Evolutionary conservation across 768 basidiomycete genomes (phyloP).

Genomic region (Royoungia palumana): DNA sequence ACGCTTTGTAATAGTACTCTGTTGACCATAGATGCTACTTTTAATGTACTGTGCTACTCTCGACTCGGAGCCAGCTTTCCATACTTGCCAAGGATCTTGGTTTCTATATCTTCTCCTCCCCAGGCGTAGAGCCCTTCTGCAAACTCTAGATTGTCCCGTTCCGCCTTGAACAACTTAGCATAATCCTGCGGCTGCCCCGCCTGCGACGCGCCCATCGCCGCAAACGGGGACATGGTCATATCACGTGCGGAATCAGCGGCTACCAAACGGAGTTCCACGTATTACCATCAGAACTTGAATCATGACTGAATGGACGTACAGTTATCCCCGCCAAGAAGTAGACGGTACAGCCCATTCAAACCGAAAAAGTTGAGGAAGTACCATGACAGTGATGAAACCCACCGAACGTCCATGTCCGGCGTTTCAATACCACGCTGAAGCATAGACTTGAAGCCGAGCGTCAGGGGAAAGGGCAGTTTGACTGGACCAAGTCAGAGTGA

Average conservation of each 20-base stretch:
- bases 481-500: slow-evolving; percentile 45
- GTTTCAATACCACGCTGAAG: slow-evolving; percentile 94
- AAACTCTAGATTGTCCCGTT: slow-evolving; percentile 90
- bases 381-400: slow-evolving; percentile 99
- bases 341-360: slow-evolving; percentile 90
- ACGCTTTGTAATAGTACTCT: slow-evolving; percentile 25
- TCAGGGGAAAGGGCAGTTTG: slow-evolving; percentile 94
- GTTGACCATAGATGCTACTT: slow-evolving; percentile 14
- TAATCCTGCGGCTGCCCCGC: slow-evolving; percentile 75
- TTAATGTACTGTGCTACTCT: slow-evolving; percentile 23
- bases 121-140: slow-evolving; percentile 83
- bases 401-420: slow-evolving; percentile 95
- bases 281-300: slow-evolving; percentile 14
- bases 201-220: slow-evolving; percentile 42
- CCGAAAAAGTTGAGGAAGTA: slow-evolving; percentile 99
- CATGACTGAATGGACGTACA: slow-evolving; percentile 45
- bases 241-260: slow-evolving; percentile 79
- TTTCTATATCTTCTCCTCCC: slow-evolving; percentile 79
- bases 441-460: slow-evolving; percentile 97
- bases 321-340: slow-evolving; percentile 88
- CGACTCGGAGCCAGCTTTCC: slow-evolving; percentile 48
- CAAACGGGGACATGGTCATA: slow-evolving; percentile 70
- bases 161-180: slow-evolving; percentile 85
- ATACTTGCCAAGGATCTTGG: slow-evolving; percentile 72
- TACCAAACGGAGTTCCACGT: slow-evolving; percentile 28